These are phyloP conservation scores for Cystofilobasidium macerans DNA, from an alignment of 768 basidiomycete genomes.

Conservation along the genomic window DNA sequence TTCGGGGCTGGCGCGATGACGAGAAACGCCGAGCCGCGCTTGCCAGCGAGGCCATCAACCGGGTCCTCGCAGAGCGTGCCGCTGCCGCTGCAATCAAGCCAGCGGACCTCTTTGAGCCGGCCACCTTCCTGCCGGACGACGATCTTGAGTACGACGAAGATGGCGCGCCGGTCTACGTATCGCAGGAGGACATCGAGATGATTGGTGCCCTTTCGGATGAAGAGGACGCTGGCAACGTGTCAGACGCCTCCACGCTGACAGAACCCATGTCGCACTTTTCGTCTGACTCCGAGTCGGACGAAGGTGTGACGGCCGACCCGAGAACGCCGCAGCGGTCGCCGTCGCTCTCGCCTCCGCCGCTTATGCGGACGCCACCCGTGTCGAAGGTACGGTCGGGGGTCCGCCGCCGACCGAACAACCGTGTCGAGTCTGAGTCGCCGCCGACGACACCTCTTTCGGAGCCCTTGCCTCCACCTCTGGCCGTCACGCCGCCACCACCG, in stretches of 20 bases:
- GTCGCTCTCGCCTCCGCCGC: background rate
- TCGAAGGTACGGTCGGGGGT: background rate
- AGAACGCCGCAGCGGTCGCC: background rate
- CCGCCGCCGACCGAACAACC: slow-evolving; percentile 17
- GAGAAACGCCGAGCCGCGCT: slow-evolving; percentile 22
- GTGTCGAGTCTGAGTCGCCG: slow-evolving; percentile 24
- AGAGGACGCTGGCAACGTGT: slow-evolving; percentile 16
- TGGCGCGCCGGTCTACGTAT: background rate
- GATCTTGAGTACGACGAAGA: slow-evolving; percentile 24
- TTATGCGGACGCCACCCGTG: background rate
- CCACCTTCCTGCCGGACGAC: slow-evolving; percentile 12
- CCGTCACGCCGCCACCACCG: background rate
- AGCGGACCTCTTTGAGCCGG: slow-evolving; percentile 14
- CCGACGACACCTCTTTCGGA: slow-evolving; percentile 4
- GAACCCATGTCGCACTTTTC: slow-evolving; percentile 26
- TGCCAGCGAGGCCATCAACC: background rate
- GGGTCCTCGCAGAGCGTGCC: background rate
- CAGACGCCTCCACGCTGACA: slow-evolving; percentile 26
- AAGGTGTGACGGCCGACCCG: background rate
- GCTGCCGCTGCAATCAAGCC: background rate
- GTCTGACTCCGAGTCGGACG: slow-evolving; percentile 18
- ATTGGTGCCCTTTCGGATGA: slow-evolving; percentile 15
- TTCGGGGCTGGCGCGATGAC: slow-evolving; percentile 36
- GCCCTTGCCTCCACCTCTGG: background rate
- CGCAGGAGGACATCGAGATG: slow-evolving; percentile 3